These are phyloP conservation scores for Trypanosoma rangeli DNA, from an alignment of 208 protist genomes.

Conservation along the genomic window DNA sequence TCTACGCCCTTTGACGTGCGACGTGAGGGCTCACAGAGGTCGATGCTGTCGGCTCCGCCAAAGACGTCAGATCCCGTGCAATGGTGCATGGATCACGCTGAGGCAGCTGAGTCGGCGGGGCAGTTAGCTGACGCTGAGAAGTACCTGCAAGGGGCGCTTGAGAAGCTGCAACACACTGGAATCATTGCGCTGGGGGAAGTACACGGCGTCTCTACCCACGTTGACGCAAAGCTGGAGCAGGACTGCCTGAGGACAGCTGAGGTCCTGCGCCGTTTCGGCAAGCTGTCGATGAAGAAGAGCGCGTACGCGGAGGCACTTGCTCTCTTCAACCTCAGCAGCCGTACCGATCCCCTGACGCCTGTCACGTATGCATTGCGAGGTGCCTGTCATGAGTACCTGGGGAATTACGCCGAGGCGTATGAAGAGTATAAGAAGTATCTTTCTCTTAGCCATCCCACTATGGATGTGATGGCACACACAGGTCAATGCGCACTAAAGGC, in stretches of 20 bases:
- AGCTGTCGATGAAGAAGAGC: constrained; percentile 54
- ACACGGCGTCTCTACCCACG: not conserved
- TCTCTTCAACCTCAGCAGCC: constrained; percentile 56
- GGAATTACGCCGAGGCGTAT: constrained; percentile 45
- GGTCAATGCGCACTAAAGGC: constrained; percentile 82
- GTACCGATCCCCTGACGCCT: constrained; percentile 60
- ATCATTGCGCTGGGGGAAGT: constrained; percentile 18
- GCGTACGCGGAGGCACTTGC: constrained; percentile 58
- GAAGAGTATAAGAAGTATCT: constrained; percentile 88
- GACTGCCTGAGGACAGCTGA: constrained; percentile 38
- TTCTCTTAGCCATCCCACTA: constrained; percentile 54
- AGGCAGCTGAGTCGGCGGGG: constrained; percentile 37
- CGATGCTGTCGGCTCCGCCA: not conserved
- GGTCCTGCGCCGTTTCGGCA: constrained; percentile 58
- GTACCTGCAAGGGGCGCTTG: constrained; percentile 60
- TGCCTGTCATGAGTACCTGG: constrained; percentile 71
- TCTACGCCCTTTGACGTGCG: constrained; percentile 65
- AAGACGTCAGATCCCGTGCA: constrained; percentile 26
- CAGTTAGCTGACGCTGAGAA: constrained; percentile 37
- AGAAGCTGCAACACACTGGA: constrained; percentile 58
- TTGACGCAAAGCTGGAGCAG: constrained; percentile 18
- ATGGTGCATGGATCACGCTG: constrained; percentile 42
- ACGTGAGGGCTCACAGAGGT: constrained; percentile 4
- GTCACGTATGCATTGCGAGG: constrained; percentile 74
- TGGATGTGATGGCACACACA: constrained; percentile 77